Evolutionary conservation across 2,329 filamentous ascomycete species (phyloP).

Genomic region (Diaporthe humulicola): DNA sequence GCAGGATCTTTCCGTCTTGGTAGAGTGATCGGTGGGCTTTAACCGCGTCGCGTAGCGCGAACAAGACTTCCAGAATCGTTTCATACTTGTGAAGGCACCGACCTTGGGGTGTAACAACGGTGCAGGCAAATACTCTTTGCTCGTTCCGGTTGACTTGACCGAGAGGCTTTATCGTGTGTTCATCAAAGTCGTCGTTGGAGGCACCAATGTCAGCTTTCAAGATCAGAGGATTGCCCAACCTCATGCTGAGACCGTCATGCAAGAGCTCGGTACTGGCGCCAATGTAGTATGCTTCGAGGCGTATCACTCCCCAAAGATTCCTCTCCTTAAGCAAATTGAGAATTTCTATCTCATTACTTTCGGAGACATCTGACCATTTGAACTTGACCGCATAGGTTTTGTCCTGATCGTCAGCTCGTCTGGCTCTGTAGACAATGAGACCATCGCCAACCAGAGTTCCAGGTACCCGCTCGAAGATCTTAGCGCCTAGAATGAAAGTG

Average conservation of each 20-base stretch:
- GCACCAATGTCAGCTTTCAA: no score
- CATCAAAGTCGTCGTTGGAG: background rate
- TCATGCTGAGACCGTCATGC: background rate
- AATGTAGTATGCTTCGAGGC: background rate
- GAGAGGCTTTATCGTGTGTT: background rate
- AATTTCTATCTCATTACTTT: background rate
- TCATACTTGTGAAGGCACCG: constrained; percentile 46
- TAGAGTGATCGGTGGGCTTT: constrained; percentile 53
- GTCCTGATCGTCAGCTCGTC: background rate
- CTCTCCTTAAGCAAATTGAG: background rate
- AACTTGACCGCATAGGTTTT: constrained; percentile 1
- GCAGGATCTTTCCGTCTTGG: constrained; percentile 49
- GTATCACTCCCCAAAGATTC: background rate
- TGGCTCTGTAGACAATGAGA: constrained; percentile 11
- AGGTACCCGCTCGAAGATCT: background rate
- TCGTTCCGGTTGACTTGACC: background rate
- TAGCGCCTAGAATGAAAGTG: background rate
- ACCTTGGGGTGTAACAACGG: constrained; percentile 43
- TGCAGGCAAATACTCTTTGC: background rate
- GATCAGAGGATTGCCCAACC: background rate
- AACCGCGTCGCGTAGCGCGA: constrained; percentile 51
- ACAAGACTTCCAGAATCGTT: constrained; percentile 50
- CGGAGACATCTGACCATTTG: background rate
- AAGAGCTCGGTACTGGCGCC: background rate
- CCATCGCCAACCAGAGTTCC: background rate